phyloP scores from a whole-genome alignment of 2,329 filamentous ascomycete genomes.

The Phialemonium atrogriseum region DNA sequence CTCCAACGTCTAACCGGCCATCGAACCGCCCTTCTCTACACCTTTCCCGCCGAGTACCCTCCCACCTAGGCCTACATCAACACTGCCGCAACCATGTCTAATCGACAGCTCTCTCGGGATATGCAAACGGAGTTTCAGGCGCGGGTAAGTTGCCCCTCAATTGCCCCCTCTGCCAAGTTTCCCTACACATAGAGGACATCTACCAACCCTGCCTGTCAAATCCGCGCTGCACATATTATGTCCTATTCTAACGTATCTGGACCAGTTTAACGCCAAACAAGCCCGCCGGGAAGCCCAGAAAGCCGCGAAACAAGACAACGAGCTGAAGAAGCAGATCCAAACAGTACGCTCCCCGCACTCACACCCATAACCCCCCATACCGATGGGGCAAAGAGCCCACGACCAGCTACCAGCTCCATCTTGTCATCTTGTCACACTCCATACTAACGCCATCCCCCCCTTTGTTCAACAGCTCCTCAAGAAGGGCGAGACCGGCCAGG shows the following conservation, averaged over 20 bases:
- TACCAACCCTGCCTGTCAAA: too few relatives aligned
- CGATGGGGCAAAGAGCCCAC: not conserved
- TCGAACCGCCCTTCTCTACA: too few relatives aligned
- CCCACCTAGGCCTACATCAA: too few relatives aligned
- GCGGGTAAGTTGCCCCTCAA: slow-evolving; percentile 29
- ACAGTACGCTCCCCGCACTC: slow-evolving; percentile 25
- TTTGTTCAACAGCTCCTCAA: slow-evolving; percentile 36
- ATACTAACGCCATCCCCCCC: not conserved
- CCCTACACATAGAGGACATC: too few relatives aligned
- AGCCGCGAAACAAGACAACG: slow-evolving; percentile 51
- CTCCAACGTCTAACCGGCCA: too few relatives aligned
- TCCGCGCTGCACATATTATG: too few relatives aligned
- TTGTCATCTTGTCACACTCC: not conserved
- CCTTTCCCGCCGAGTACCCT: too few relatives aligned
- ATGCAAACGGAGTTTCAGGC: slow-evolving; percentile 58
- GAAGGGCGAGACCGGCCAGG: slow-evolving; percentile 55
- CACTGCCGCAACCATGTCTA: too few relatives aligned
- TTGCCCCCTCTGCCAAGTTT: too few relatives aligned
- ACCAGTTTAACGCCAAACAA: slow-evolving; percentile 52
- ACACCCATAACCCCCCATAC: not conserved
- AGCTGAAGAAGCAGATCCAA: slow-evolving; percentile 56
- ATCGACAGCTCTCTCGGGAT: slow-evolving; percentile 50
- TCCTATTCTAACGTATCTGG: too few relatives aligned
- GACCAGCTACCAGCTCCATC: not conserved
- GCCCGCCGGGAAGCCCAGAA: slow-evolving; percentile 53